phyloP scores from a whole-genome alignment of 305 asterid species.

The Fraxinus angustifolia region DNA sequence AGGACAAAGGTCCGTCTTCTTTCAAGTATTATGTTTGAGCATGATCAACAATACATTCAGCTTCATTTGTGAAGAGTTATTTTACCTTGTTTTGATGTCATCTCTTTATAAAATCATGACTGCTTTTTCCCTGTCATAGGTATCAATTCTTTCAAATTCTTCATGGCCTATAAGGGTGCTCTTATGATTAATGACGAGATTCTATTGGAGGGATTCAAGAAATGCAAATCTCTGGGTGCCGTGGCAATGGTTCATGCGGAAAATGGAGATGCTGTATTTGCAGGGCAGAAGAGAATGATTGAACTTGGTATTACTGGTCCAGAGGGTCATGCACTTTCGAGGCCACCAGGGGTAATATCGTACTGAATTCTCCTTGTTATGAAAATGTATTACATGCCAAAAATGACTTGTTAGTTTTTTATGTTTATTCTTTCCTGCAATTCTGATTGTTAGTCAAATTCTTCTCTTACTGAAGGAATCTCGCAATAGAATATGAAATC shows the following conservation, averaged over 20 bases:
- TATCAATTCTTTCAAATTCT: conserved; percentile 88
- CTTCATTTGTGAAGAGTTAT: not conserved
- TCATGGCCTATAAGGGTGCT: conserved; percentile 92
- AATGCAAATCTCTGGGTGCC: conserved; percentile 95
- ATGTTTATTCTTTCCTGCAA: not conserved
- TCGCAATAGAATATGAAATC: not conserved
- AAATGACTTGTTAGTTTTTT: not conserved
- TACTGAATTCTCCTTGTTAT: conserved; percentile 1
- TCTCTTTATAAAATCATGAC: conserved; percentile 19
- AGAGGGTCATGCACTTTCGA: conserved; percentile 94
- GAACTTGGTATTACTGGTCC: conserved; percentile 94
- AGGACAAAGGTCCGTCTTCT: conserved; percentile 64
- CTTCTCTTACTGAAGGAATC: not conserved
- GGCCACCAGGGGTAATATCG: conserved; percentile 76
- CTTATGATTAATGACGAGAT: conserved; percentile 86
- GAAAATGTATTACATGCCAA: conserved; percentile 1
- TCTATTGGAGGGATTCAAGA: conserved; percentile 85
- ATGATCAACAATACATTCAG: not conserved
- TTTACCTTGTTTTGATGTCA: not conserved
- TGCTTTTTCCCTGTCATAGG: conserved; percentile 42
- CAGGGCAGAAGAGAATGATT: conserved; percentile 87
- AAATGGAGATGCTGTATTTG: conserved; percentile 98
- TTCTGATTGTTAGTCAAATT: not conserved
- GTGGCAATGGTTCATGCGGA: conserved; percentile 97
- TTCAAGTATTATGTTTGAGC: not conserved